A percentile compares a stretch with the other conserved stretches of the same genome.
Conservation (phyloP, 1,284 basidiomycete species). For the Sporisorium graminicola region DNA sequence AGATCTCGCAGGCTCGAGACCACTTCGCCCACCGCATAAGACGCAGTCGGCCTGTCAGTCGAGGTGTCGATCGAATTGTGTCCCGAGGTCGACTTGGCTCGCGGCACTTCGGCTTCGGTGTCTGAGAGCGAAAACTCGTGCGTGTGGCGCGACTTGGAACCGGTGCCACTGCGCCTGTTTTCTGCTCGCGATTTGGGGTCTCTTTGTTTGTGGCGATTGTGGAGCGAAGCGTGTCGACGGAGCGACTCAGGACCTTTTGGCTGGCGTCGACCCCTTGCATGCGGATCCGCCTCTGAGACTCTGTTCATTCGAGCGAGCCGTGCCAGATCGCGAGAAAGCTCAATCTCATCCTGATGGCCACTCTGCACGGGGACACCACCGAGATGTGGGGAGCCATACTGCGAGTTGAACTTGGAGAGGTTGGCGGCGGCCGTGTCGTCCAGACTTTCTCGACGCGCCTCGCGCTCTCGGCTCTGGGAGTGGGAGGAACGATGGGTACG, state of each 20-base stretch:
- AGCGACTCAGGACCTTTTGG: slow-evolving; percentile 16
- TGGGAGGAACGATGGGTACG: slow-evolving; percentile 7
- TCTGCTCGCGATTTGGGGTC: neutral
- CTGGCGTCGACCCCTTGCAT: slow-evolving; percentile 18
- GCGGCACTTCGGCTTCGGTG: slow-evolving; percentile 53
- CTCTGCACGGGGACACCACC: slow-evolving; percentile 15
- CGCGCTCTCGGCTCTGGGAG: slow-evolving; percentile 25
- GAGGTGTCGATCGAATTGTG: slow-evolving; percentile 32
- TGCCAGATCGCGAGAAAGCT: slow-evolving; percentile 45
- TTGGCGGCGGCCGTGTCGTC: slow-evolving; percentile 32
- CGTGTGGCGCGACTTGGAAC: slow-evolving; percentile 20
- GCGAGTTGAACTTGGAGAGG: slow-evolving; percentile 19
- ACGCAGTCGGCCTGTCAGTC: slow-evolving; percentile 14
- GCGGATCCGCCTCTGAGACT: slow-evolving; percentile 11
- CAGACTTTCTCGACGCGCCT: slow-evolving; percentile 29
- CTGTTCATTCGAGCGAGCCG: slow-evolving; percentile 45
- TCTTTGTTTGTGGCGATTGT: slow-evolving; percentile 16
- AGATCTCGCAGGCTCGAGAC: slow-evolving; percentile 34
- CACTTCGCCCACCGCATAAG: slow-evolving; percentile 26
- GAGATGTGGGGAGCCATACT: slow-evolving; percentile 13
- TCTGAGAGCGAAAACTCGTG: slow-evolving; percentile 55
- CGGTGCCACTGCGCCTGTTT: neutral
- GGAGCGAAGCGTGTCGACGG: slow-evolving; percentile 33
- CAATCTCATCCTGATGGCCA: slow-evolving; percentile 39
- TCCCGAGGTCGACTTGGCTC: slow-evolving; percentile 32